Evolutionary conservation across 2,329 filamentous ascomycete genomes (phyloP).

Genomic region (Magnaporthiopsis rhizophila): DNA sequence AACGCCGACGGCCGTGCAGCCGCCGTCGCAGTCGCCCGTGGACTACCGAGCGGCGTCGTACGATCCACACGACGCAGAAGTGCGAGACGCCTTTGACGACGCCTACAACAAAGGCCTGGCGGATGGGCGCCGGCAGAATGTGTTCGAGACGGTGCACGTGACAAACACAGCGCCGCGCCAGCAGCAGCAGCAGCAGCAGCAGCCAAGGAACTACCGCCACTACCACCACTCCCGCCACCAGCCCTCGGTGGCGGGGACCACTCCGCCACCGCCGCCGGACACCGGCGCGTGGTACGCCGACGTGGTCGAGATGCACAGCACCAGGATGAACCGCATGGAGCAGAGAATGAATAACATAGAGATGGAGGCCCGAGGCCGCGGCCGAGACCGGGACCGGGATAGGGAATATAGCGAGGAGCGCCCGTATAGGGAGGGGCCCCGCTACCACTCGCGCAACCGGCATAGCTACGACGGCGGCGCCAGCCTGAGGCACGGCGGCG

Average conservation of each 20-base stretch:
- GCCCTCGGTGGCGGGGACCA: neutral
- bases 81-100: neutral
- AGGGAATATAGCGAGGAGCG: neutral
- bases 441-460: neutral
- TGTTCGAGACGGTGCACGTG: neutral
- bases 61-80: neutral
- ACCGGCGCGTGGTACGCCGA: slow-evolving; percentile 1
- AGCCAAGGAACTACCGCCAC: neutral
- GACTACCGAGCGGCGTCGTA: neutral
- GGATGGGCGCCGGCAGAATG: neutral
- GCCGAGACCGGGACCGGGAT: too few species aligned
- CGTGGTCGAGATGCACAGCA: neutral
- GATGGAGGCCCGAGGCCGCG: neutral
- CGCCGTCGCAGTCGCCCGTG: neutral
- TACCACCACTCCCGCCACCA: neutral
- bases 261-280: too few species aligned
- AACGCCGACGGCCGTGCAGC: neutral
- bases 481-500: neutral
- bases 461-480: neutral
- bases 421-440: neutral
- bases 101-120: neutral
- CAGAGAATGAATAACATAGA: neutral
- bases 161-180: neutral
- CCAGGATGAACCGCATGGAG: neutral
- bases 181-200: neutral